Conservation (phyloP, 441 rosid genomes). For the Populus trichocarpa region DNA sequence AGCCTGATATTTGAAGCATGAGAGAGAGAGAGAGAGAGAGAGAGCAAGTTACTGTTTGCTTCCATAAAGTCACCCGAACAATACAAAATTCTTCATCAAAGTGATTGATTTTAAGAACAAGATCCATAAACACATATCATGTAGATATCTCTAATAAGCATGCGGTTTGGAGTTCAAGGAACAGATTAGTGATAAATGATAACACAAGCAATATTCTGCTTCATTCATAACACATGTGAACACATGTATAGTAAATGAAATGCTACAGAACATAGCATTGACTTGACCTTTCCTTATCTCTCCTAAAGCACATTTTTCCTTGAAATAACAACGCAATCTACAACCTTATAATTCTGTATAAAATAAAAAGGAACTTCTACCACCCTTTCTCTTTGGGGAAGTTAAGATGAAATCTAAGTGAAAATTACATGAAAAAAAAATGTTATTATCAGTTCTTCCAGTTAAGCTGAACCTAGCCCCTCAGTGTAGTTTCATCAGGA, state of each 20-base stretch:
- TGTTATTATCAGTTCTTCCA: too few relatives aligned
- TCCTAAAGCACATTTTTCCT: background rate
- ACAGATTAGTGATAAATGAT: background rate
- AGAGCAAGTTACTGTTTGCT: background rate
- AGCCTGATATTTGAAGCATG: constrained; percentile 46
- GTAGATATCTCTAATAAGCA: background rate
- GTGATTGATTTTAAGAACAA: background rate
- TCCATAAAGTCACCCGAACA: background rate
- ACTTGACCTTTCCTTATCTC: background rate
- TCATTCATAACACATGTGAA: background rate
- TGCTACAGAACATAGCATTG: background rate
- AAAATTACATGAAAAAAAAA: too few relatives aligned
- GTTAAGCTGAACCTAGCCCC: too few relatives aligned
- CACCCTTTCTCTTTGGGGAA: background rate
- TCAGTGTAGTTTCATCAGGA: too few relatives aligned
- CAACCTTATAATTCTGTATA: background rate
- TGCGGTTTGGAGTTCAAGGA: background rate
- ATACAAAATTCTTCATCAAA: background rate
- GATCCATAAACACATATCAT: background rate
- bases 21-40: background rate
- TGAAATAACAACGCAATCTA: background rate
- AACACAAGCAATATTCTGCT: background rate
- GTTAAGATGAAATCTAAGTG: background rate
- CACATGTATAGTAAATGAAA: background rate
- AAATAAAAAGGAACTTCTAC: background rate